These are phyloP conservation scores for Xylariaceae sp. DNA, from an alignment of 2,329 filamentous ascomycete species.

Conservation along the genomic window DNA sequence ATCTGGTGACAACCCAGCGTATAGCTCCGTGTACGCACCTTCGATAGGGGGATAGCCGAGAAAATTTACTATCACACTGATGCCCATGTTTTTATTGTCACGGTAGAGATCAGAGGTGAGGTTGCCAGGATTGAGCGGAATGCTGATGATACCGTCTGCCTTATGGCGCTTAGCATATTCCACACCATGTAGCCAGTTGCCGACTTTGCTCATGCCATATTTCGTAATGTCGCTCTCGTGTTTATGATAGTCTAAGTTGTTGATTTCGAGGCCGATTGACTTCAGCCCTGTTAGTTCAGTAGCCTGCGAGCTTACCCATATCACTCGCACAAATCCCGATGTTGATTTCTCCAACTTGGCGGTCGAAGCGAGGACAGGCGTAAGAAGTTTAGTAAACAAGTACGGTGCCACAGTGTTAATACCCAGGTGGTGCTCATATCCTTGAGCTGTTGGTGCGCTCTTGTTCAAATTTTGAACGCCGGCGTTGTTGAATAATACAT, in stretches of 20 bases:
- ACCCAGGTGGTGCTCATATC: conserved; percentile 39
- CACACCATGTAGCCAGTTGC: conserved; percentile 18
- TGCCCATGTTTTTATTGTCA: conserved; percentile 5
- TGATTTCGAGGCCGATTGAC: conserved; percentile 27
- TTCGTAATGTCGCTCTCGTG: conserved; percentile 6
- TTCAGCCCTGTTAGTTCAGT: conserved; percentile 24
- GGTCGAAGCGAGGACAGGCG: conserved; percentile 30
- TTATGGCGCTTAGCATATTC: conserved; percentile 23
- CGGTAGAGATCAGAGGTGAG: conserved; percentile 32
- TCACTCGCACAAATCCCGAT: conserved; percentile 35
- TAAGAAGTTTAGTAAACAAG: conserved; percentile 37
- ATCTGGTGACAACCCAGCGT: conserved; percentile 46
- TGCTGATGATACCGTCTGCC: conserved; percentile 17
- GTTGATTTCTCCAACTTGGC: conserved; percentile 19
- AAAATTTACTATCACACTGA: conserved; percentile 8
- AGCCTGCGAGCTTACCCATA: conserved; percentile 36
- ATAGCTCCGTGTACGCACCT: conserved; percentile 50
- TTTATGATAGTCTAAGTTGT: conserved; percentile 32
- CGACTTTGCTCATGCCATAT: conserved; percentile 23
- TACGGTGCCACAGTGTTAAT: conserved; percentile 37
- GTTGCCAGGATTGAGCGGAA: conserved; percentile 23
- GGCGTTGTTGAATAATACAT: conserved; percentile 49
- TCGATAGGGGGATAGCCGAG: conserved; percentile 27
- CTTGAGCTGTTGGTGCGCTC: conserved; percentile 40
- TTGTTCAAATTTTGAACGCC: conserved; percentile 42